These are phyloP conservation scores for Mucor piriformis DNA, from an alignment of 371 early-diverging fungal genomes.

Conservation along the genomic window DNA sequence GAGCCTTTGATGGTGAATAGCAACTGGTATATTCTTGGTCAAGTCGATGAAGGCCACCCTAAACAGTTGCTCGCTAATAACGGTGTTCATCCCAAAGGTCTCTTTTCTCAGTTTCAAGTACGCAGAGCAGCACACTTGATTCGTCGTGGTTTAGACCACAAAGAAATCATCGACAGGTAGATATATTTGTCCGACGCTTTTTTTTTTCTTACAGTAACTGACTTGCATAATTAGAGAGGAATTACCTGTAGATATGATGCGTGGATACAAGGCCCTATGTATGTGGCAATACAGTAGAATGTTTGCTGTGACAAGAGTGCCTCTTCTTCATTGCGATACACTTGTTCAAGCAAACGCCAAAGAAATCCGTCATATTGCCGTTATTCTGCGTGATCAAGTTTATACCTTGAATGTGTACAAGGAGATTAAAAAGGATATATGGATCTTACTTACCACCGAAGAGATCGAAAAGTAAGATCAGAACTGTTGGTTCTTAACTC, in stretches of 20 bases:
- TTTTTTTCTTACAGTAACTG: not conserved
- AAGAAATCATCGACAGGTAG: constrained; percentile 68
- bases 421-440: constrained; percentile 34
- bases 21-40: constrained; percentile 83
- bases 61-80: constrained; percentile 38
- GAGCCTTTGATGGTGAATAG: constrained; percentile 87
- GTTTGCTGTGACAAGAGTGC: constrained; percentile 82
- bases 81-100: constrained; percentile 33
- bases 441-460: constrained; percentile 55
- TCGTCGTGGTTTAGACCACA: constrained; percentile 69
- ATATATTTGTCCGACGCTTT: not conserved
- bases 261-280: constrained; percentile 59
- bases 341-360: constrained; percentile 55
- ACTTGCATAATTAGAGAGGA: constrained; percentile 33
- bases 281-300: constrained; percentile 87
- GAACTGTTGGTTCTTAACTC: no score
- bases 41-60: constrained; percentile 75
- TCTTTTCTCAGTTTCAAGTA: constrained; percentile 78
- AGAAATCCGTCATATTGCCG: constrained; percentile 66
- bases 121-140: constrained; percentile 86
- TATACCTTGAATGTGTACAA: constrained; percentile 72
- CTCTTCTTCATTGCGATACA: constrained; percentile 70
- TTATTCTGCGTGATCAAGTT: constrained; percentile 77
- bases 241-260: constrained; percentile 60
- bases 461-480: constrained; percentile 81